phyloP scores from a whole-genome alignment of 805 yeast species.

The Candida arabinofermentans region DNA sequence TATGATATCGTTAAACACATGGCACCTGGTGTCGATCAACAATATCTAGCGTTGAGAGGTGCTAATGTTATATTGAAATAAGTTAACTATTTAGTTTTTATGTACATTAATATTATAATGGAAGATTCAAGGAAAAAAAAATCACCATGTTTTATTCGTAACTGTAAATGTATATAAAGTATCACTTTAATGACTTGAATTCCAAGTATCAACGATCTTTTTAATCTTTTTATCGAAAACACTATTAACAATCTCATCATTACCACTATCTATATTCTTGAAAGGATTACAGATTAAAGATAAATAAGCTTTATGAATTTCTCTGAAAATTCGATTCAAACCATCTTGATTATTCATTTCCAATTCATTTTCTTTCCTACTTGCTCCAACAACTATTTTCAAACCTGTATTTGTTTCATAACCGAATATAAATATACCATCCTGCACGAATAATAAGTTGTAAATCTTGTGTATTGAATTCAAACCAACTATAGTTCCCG shows the following conservation, averaged over 20 bases:
- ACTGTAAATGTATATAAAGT: neutral
- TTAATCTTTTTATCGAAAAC: constrained; percentile 28
- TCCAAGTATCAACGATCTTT: constrained; percentile 24
- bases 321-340: constrained; percentile 31
- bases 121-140: no score
- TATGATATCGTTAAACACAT: constrained; percentile 71
- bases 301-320: constrained; percentile 52
- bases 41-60: constrained; percentile 78
- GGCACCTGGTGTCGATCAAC: constrained; percentile 92
- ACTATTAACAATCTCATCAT: constrained; percentile 28
- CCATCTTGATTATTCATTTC: constrained; percentile 11
- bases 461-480: constrained; percentile 32
- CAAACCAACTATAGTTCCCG: constrained; percentile 1
- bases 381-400: constrained; percentile 57
- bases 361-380: constrained; percentile 30
- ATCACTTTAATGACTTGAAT: constrained; percentile 9
- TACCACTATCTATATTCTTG: constrained; percentile 31
- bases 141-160: no score
- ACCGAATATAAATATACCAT: constrained; percentile 64
- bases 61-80: constrained; percentile 78
- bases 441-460: constrained; percentile 58
- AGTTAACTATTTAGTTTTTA: neutral
- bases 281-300: constrained; percentile 63
- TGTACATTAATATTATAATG: constrained; percentile 5
- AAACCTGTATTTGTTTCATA: constrained; percentile 65